A percentile compares a stretch with the other conserved stretches of the same genome.
phyloP scores from a whole-genome alignment of 768 basidiomycete species.

The Suillus bovinus region DNA sequence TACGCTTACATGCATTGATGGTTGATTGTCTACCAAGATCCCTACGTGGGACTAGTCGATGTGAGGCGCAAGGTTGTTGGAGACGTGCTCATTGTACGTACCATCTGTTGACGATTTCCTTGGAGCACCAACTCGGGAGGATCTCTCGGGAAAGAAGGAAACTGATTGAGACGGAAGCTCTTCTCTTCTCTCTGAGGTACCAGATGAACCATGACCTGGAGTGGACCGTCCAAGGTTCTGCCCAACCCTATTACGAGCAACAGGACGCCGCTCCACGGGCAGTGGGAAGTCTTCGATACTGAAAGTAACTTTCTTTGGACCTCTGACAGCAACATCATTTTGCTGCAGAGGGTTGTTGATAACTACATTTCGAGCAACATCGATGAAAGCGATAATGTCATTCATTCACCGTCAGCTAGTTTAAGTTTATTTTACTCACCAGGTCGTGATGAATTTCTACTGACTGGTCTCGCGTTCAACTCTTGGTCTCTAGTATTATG shows the following conservation, averaged over 20 bases:
- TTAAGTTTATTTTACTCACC: background rate
- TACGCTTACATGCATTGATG: background rate
- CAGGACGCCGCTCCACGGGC: background rate
- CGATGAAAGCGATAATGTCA: background rate
- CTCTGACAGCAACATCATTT: background rate
- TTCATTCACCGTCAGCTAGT: background rate
- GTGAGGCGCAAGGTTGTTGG: background rate
- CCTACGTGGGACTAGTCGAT: background rate
- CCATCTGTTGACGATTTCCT: background rate
- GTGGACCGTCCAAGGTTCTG: background rate
- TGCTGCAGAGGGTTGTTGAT: background rate
- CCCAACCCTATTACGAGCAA: background rate
- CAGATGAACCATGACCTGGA: background rate
- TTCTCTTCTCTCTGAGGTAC: background rate
- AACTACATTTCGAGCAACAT: background rate
- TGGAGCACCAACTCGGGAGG: background rate
- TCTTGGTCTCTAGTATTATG: background rate
- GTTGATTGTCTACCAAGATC: background rate
- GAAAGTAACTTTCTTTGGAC: constrained; percentile 3
- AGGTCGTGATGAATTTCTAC: background rate
- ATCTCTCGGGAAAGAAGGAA: constrained; percentile 2
- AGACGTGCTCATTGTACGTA: background rate
- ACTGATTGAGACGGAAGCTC: background rate
- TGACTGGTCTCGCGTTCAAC: background rate
- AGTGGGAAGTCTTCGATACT: background rate